Evolutionary conservation across 2,329 filamentous ascomycete genomes (phyloP).

Genomic region (Arthrobotrys pseudoclavata): DNA sequence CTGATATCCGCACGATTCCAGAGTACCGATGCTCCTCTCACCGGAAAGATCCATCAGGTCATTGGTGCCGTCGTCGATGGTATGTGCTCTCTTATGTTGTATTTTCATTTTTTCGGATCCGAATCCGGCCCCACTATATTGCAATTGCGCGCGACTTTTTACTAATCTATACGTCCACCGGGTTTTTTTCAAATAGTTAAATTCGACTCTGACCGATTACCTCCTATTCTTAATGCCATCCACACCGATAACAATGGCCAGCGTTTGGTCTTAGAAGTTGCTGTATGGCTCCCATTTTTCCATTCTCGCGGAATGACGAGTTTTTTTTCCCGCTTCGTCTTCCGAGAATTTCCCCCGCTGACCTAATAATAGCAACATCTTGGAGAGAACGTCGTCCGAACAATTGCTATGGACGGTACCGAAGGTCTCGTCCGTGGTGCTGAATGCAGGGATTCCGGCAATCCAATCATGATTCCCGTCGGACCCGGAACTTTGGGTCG

Average conservation of each 20-base stretch:
- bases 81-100: conserved; percentile 70
- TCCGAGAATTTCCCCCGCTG: conserved; percentile 18
- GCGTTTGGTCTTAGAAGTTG: conserved; percentile 95
- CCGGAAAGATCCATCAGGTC: conserved; percentile 81
- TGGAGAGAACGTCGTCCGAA: conserved; percentile 98
- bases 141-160: conserved; percentile 40
- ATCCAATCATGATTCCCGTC: conserved; percentile 96
- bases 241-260: conserved; percentile 90
- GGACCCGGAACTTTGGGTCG: conserved; percentile 93
- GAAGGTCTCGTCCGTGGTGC: conserved; percentile 98
- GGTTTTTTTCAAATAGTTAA: conserved; percentile 69
- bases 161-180: conserved; percentile 12
- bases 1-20: conserved; percentile 75
- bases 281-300: conserved; percentile 75
- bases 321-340: conserved; percentile 28
- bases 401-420: conserved; percentile 99
- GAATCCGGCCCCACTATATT: conserved; percentile 52
- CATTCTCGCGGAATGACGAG: conserved; percentile 46
- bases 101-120: conserved; percentile 40
- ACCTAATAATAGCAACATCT: conserved; percentile 84
- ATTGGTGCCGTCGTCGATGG: conserved; percentile 99
- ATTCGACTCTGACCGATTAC: conserved; percentile 93
- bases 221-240: conserved; percentile 96
- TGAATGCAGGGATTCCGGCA: conserved; percentile 86
- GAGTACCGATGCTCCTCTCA: conserved; percentile 71